Percentiles rank a stretch among this genome's conserved stretches.
These are phyloP conservation scores for Trichoderma aggressivum DNA, from an alignment of 2,329 filamentous ascomycete genomes.

Conservation along the genomic window DNA sequence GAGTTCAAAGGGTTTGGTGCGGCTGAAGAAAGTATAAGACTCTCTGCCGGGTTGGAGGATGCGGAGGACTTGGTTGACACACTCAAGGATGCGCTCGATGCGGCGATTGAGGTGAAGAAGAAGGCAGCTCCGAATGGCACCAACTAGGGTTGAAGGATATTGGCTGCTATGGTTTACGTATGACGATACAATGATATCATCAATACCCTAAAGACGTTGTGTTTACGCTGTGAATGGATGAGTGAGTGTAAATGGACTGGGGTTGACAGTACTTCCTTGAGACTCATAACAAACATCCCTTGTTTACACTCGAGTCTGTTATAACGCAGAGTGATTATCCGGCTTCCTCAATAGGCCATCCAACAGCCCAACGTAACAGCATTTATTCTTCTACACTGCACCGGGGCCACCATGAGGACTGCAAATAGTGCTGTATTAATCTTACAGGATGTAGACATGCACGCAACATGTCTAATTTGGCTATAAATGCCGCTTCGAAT, in stretches of 20 bases:
- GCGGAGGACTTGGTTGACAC: conserved; percentile 41
- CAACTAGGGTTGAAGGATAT: not conserved
- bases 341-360: not conserved
- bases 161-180: not conserved
- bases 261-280: not conserved
- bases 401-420: not conserved
- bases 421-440: not conserved
- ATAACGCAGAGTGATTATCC: not conserved
- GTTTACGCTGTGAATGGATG: not conserved
- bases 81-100: conserved; percentile 25
- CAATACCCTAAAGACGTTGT: not conserved
- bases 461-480: not conserved
- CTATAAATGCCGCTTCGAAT: not conserved
- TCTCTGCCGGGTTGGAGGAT: conserved; percentile 48
- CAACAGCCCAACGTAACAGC: not conserved
- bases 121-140: not conserved
- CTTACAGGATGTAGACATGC: no score
- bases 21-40: conserved; percentile 40
- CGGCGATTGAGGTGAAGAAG: conserved; percentile 19
- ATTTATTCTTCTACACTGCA: not conserved
- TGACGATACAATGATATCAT: not conserved
- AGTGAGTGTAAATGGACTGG: not conserved
- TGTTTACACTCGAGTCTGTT: not conserved
- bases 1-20: conserved; percentile 40
- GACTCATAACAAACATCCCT: not conserved